Percentiles rank a stretch among this genome's conserved stretches.
These are phyloP conservation scores for Rhinocladiella mackenziei DNA, from an alignment of 2,329 filamentous ascomycete species.

Conservation along the genomic window DNA sequence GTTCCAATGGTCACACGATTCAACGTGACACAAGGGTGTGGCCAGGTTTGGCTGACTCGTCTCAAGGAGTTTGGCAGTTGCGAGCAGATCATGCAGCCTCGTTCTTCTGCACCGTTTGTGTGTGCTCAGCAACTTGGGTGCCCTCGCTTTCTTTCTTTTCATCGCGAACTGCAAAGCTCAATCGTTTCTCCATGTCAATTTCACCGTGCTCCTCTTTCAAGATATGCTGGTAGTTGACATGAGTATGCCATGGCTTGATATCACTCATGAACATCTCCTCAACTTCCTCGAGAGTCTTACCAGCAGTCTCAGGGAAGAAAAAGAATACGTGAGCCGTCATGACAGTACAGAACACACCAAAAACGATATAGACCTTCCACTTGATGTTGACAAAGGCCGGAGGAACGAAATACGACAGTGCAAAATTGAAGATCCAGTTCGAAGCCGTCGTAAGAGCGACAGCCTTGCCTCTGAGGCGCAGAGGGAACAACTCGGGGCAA, in stretches of 20 bases:
- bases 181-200: constrained; percentile 18
- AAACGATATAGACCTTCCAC: constrained; percentile 68
- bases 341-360: constrained; percentile 65
- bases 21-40: too few species aligned
- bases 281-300: constrained; percentile 72
- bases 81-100: constrained; percentile 1
- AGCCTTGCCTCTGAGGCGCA: constrained; percentile 61
- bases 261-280: constrained; percentile 16
- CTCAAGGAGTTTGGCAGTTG: not conserved
- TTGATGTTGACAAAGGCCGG: constrained; percentile 56
- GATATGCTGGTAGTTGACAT: constrained; percentile 18
- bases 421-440: constrained; percentile 62
- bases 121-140: constrained; percentile 2
- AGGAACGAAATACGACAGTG: constrained; percentile 53
- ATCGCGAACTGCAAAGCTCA: constrained; percentile 15
- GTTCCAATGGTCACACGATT: too few species aligned
- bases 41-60: not conserved
- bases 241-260: constrained; percentile 19
- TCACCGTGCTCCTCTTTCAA: constrained; percentile 17
- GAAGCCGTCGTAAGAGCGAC: constrained; percentile 58
- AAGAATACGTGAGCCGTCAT: constrained; percentile 68
- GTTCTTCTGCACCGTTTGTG: constrained; percentile 12
- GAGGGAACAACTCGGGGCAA: constrained; percentile 59
- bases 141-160: constrained; percentile 8
- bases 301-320: constrained; percentile 64